phyloP scores from a whole-genome alignment of 805 yeast genomes.

The Sugiyamaella boreocaroliniensis region DNA sequence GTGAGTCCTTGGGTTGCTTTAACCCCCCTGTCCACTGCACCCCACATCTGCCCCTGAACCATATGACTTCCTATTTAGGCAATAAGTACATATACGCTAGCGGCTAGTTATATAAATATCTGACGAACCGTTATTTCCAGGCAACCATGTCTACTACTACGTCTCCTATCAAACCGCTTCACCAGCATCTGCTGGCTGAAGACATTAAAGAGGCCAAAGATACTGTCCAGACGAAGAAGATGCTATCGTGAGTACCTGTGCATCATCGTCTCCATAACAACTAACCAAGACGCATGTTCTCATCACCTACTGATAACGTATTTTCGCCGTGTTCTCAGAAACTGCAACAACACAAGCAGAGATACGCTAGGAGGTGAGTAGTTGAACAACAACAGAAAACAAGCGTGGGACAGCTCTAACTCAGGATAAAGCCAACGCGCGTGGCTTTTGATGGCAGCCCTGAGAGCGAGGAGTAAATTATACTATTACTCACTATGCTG shows the following conservation, averaged over 20 bases:
- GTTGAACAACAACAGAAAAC: not conserved
- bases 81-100: constrained; percentile 3
- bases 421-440: not conserved
- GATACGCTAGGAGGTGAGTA: constrained; percentile 1
- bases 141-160: not conserved
- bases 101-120: not conserved
- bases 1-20: not conserved
- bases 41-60: not conserved
- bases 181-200: constrained; percentile 10
- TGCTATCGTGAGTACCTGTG: constrained; percentile 16
- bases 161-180: constrained; percentile 10
- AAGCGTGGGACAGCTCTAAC: not conserved
- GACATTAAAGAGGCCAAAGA: constrained; percentile 4
- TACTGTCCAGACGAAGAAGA: constrained; percentile 15
- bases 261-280: not conserved
- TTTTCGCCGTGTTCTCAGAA: constrained; percentile 18
- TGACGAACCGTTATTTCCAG: not conserved
- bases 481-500: no score
- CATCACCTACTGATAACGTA: constrained; percentile 19
- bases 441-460: not conserved
- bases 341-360: constrained; percentile 13
- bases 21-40: not conserved
- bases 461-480: not conserved
- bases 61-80: constrained; percentile 3
- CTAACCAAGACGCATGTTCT: constrained; percentile 14